Conservation (phyloP, 2,329 filamentous ascomycete species). For the Aspergillus fumigatus region DNA sequence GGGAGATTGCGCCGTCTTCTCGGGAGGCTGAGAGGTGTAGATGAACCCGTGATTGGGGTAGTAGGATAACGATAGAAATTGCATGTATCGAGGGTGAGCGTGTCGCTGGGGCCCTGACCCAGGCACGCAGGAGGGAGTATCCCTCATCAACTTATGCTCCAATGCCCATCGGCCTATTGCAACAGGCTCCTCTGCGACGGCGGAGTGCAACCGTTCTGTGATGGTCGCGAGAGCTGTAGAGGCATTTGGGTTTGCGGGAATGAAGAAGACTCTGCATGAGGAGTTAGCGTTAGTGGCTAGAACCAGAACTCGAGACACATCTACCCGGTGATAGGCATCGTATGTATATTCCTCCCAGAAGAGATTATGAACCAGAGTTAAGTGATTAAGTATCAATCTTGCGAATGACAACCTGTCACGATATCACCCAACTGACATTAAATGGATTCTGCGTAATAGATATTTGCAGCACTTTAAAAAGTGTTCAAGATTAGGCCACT, state of each 20-base stretch:
- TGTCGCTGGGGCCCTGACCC: slow-evolving; percentile 28
- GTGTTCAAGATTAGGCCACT: background rate
- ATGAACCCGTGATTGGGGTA: slow-evolving; percentile 39
- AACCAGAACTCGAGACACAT: background rate
- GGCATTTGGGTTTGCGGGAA: slow-evolving; percentile 38
- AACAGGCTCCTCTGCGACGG: slow-evolving; percentile 31
- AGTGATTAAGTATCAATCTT: too few species aligned
- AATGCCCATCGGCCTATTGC: slow-evolving; percentile 37
- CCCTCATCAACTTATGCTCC: slow-evolving; percentile 41
- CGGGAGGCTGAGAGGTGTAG: slow-evolving; percentile 32
- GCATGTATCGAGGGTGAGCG: slow-evolving; percentile 35
- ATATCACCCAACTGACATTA: background rate
- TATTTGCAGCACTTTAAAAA: background rate
- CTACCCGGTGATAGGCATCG: slow-evolving; percentile 37
- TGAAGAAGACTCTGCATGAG: slow-evolving; percentile 37
- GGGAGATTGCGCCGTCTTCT: slow-evolving; percentile 7
- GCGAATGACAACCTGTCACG: background rate
- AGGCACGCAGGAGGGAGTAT: slow-evolving; percentile 38
- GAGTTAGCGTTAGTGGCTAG: slow-evolving; percentile 5
- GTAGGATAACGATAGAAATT: slow-evolving; percentile 40
- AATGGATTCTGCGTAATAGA: background rate
- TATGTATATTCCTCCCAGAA: background rate
- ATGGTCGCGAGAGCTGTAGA: slow-evolving; percentile 31
- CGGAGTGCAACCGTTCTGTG: slow-evolving; percentile 36
- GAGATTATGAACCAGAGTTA: background rate